Base-by-base conservation (phyloP, 352 stramenopile species). In the Pythium periplocum region DNA sequence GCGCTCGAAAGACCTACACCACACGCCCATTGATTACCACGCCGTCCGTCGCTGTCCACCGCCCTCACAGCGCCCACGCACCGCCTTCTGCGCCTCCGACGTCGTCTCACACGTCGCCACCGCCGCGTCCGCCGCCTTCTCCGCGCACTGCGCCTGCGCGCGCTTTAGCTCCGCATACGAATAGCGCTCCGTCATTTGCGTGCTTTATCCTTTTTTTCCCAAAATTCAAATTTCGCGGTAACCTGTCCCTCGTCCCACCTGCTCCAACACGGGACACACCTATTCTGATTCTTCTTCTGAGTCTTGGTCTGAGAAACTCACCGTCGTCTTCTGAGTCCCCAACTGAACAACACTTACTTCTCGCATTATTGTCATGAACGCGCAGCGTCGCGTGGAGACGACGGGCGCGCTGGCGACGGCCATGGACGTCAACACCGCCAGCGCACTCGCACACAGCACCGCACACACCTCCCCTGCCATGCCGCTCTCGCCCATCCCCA, bases 131-230 rank as follows among this genome's bases (percentile, higher is more conserved):
- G 68, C 67, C 45, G 83, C 83, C 61, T 75, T 83, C 41, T 80
- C 76, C 6, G 68, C 66, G 45, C 80, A 91, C 43, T 75, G 63
- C 33, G 72, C 67, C 68, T 89, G 80, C 59, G 80, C 80, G 52
- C 84, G 70, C 59, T 91, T 91, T 12, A 91, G 80, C 61, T 91
- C 80, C 47, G 74, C 43, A 54, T 87, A 91, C 56, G 78, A 82
- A 50, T 91, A 91, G 41, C 80, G 74, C 46, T 69, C 61, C 53
- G 61, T 66, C 7, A 8, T 42, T 26, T 26, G 17, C 17, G 17
- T 26, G 17, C 17, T 26, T 26, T 26, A 26, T 26, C 17, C 17
- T 42, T 8, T 42, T 42, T 12, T 12, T 12, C 38, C 38, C 38
- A 42, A 42, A 48, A 62, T 54, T 54, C 50, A 59, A 64, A 59